phyloP scores from a whole-genome alignment of 441 rosid genomes.

The Omphalea diandra region DNA sequence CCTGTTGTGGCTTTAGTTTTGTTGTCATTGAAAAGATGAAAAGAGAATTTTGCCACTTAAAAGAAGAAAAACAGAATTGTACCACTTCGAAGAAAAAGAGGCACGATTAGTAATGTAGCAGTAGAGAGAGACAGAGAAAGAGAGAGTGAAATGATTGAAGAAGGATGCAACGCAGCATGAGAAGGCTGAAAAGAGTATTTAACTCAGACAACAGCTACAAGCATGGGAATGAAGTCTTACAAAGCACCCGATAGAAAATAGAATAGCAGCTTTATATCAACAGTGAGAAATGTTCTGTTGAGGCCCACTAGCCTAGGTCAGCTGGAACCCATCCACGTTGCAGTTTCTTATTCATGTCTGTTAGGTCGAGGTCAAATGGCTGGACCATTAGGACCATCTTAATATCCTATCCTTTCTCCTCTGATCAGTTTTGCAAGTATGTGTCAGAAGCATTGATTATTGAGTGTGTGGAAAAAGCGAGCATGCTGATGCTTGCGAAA shows the following conservation, averaged over 20 bases:
- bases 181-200: background rate
- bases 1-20: conserved; percentile 5
- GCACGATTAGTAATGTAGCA: conserved; percentile 13
- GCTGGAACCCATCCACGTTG: conserved; percentile 27
- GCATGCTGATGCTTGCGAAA: too few species aligned
- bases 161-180: conserved; percentile 33
- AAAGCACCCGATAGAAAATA: conserved; percentile 10
- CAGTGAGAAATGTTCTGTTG: background rate
- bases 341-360: background rate
- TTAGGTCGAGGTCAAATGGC: conserved; percentile 22
- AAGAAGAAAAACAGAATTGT: conserved; percentile 1
- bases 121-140: conserved; percentile 17
- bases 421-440: background rate
- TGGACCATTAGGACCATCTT: conserved; percentile 15
- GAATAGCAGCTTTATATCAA: conserved; percentile 12
- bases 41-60: conserved; percentile 13
- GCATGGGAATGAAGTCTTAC: conserved; percentile 15
- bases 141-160: conserved; percentile 32
- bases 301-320: conserved; percentile 1
- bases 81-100: conserved; percentile 5
- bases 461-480: too few species aligned
- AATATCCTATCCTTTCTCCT: conserved; percentile 12
- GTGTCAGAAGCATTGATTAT: background rate
- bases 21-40: conserved; percentile 22
- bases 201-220: background rate